Base-by-base conservation (phyloP, 495 filamentous ascomycete species). In the Jackrogersella multiformis region DNA sequence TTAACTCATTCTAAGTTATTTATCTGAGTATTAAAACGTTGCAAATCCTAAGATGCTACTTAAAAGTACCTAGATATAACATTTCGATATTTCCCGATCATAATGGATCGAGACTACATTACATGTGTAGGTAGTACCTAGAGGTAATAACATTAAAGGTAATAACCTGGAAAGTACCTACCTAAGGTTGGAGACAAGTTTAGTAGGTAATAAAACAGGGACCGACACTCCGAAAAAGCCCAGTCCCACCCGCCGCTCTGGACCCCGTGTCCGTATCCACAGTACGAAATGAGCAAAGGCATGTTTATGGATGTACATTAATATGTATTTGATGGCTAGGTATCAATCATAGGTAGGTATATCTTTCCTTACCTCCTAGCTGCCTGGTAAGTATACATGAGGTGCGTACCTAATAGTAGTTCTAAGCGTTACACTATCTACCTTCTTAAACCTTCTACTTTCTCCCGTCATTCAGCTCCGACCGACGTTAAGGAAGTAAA, bases 171-270 rank as follows among this genome's bases (percentile, higher is more conserved):
- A 34, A 32, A 54, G 46, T 49, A 56, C 48, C 20, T 62, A 61
- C 15, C 23, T 52, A 57, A 23, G n/a, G n/a, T n/a, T n/a, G n/a
- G 34, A 52, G 34, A 35, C 56, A 57, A 20, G 42, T 24, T 46
- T 48, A 24, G 39, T 63, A 68, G 64, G 64, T 51, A 51, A 48
- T 64, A 64, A 69, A 69, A 64, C 48, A 64, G 66, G 66, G 66
- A 61, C 66, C 66, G 66, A 69, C 55, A 69, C 66, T 69, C 66
- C 66, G 66, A 69, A 59, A 58, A 55, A 49, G 53, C 51, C 60
- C 46, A 69, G 59, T 34, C 16, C 38, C n/a, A 63, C 35, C 66
- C 66, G 60, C 66, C 60, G 59, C 60, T 63, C 46, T 68, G 56
- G 55, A 64, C 54, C 66, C 66, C 59, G 66, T 54, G 66, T 69